phyloP scores from a whole-genome alignment of 2,329 filamentous ascomycete species.

The Meredithiella fracta region DNA sequence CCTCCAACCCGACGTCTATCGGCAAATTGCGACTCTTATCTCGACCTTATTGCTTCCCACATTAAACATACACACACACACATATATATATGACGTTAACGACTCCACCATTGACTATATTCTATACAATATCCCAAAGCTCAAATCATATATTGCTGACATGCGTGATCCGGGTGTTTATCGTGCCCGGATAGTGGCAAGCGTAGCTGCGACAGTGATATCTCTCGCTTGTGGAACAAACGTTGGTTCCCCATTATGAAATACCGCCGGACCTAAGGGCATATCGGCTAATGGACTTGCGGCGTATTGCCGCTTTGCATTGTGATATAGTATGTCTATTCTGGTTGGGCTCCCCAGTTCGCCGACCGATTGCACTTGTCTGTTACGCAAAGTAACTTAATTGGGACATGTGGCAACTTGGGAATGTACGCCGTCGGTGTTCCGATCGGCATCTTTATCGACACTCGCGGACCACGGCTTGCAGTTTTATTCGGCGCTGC shows the following conservation, averaged over 20 bases:
- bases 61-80: neutral
- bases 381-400: constrained; percentile 83
- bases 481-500: constrained; percentile 61
- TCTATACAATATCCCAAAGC: neutral
- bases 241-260: constrained; percentile 32
- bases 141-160: neutral
- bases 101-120: neutral
- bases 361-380: constrained; percentile 72
- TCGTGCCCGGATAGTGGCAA: constrained; percentile 60
- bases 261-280: neutral
- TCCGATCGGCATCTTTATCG: constrained; percentile 75
- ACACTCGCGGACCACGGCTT: constrained; percentile 62
- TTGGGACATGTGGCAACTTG: constrained; percentile 70
- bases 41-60: neutral
- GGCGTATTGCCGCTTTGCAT: neutral
- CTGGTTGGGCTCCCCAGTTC: constrained; percentile 93
- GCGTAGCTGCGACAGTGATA: constrained; percentile 68
- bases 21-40: neutral
- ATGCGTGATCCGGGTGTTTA: constrained; percentile 35
- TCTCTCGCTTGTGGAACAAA: constrained; percentile 87
- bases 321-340: constrained; percentile 71
- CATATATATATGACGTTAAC: neutral
- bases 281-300: neutral
- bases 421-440: constrained; percentile 91
- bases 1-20: neutral